Base-by-base conservation (phyloP, 208 protist species). In the Trypanosoma avium region DNA sequence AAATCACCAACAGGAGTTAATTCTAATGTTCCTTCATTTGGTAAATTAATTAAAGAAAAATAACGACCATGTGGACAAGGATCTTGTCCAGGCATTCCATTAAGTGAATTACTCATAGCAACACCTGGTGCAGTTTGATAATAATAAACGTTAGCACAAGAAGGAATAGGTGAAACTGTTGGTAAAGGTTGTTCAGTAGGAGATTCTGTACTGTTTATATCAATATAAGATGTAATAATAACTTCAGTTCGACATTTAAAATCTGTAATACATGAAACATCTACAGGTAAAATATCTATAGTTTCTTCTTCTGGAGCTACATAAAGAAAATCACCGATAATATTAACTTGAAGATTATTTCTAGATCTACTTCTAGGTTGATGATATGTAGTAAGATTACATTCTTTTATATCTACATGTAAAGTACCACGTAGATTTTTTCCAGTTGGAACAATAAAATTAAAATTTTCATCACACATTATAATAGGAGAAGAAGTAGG, bases 101-200 rank as follows among this genome's bases (percentile, higher is more conserved):
- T 78, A 33, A 94, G 80, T 29, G 87, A 88, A 24, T 60, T 67
- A 57, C 77, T 88, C 15, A 91, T 61, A 8, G 76, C 68, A 30
- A 76, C 70, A 12, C 75, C 73, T 15, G 84, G 75, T 0, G 61
- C 58, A 15, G 75, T 77, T 24, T 77, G 21, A 78, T 90, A 94
- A 71, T 90, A 88, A 71, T 94, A 94, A 36, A 90, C 81, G 33
- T 78, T 85, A 24, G 87, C 74, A 53, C 87, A 94, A 46, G 77
- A 50, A 27, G 56, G 73, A 40, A 93, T 53, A 63, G 61, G 66
- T 5, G 45, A 17, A 3, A 27, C 35, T 6, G 65, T 30, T 36
- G 52, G n/a, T 10, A n/a, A n/a, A n/a, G 61, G 30, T 29, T 63
- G 70, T 30, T 61, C 74, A 3, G 67, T 68, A 36, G 56, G 30